Conservation (phyloP, 2,329 filamentous ascomycete species). For the Colletotrichum endophyticum region DNA sequence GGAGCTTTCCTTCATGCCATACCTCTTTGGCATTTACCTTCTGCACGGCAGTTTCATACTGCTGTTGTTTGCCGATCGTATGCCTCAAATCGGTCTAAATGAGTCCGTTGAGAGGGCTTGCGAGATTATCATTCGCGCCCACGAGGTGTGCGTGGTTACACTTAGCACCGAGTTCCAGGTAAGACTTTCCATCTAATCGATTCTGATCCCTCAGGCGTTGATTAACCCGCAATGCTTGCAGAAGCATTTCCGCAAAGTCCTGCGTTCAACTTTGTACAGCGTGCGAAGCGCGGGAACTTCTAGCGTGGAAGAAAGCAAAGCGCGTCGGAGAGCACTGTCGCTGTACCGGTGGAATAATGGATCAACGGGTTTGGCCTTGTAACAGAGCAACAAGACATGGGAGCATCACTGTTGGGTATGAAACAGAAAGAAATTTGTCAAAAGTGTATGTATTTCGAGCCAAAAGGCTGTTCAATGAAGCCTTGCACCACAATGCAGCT, state of each 20-base stretch:
- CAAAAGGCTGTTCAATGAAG: background rate
- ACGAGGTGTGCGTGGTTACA: slow-evolving; percentile 56
- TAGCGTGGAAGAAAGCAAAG: background rate
- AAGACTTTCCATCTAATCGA: background rate
- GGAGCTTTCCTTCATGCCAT: slow-evolving; percentile 57
- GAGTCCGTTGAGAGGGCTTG: slow-evolving; percentile 51
- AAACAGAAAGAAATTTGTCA: background rate
- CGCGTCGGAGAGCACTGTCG: background rate
- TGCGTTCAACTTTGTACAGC: background rate
- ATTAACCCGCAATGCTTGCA: background rate
- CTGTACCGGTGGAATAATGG: background rate
- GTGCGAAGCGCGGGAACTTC: background rate
- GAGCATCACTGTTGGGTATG: background rate
- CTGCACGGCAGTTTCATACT: slow-evolving; percentile 56
- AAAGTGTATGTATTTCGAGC: background rate
- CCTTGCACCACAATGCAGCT: background rate
- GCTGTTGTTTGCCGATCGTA: slow-evolving; percentile 52
- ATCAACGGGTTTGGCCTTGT: background rate
- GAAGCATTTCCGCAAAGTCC: background rate
- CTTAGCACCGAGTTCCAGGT: slow-evolving; percentile 30
- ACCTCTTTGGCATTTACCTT: slow-evolving; percentile 57
- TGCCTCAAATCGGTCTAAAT: slow-evolving; percentile 50
- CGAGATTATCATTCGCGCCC: slow-evolving; percentile 54
- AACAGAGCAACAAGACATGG: background rate
- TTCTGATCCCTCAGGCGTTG: background rate